Evolutionary conservation across 2,329 filamentous ascomycete genomes (phyloP).

Genomic region (Pseudonectria foliicola): DNA sequence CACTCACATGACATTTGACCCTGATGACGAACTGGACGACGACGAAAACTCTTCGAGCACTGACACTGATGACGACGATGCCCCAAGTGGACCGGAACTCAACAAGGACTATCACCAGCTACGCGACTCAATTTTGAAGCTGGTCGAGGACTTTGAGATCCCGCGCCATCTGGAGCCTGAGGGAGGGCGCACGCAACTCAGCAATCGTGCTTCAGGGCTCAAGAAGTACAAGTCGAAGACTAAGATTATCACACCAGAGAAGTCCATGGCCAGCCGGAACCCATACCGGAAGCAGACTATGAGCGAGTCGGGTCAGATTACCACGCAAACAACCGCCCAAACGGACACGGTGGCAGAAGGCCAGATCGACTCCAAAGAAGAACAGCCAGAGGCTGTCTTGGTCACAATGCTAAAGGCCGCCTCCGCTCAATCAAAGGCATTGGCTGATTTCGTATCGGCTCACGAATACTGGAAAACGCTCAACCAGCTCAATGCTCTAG

Average conservation of each 20-base stretch:
- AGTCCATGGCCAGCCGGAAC: constrained; percentile 49
- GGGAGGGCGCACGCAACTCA: constrained; percentile 56
- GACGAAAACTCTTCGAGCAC: constrained; percentile 56
- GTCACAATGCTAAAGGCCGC: constrained; percentile 71
- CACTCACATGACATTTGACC: constrained; percentile 65
- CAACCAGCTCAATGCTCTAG: constrained; percentile 60
- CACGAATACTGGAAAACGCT: constrained; percentile 82
- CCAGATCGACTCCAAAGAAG: constrained; percentile 17
- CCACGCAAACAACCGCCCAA: constrained; percentile 4
- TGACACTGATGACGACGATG: constrained; percentile 55
- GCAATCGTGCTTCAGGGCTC: constrained; percentile 59
- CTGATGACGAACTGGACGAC: constrained; percentile 58
- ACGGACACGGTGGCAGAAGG: constrained; percentile 4
- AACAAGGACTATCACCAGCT: constrained; percentile 76
- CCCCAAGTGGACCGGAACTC: constrained; percentile 53
- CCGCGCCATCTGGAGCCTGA: constrained; percentile 58
- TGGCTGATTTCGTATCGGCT: constrained; percentile 75
- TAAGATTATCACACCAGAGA: constrained; percentile 45
- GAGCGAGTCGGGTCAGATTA: constrained; percentile 7
- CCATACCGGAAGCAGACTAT: constrained; percentile 41
- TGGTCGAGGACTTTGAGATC: constrained; percentile 78
- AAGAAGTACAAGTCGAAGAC: constrained; percentile 56
- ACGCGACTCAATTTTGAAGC: constrained; percentile 70
- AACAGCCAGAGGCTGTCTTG: constrained; percentile 47
- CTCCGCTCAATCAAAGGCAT: constrained; percentile 66